Percentiles rank a stretch among this genome's conserved stretches.
These are phyloP conservation scores for Beauveria rudraprayagi DNA, from an alignment of 2,329 filamentous ascomycete genomes.

Conservation along the genomic window DNA sequence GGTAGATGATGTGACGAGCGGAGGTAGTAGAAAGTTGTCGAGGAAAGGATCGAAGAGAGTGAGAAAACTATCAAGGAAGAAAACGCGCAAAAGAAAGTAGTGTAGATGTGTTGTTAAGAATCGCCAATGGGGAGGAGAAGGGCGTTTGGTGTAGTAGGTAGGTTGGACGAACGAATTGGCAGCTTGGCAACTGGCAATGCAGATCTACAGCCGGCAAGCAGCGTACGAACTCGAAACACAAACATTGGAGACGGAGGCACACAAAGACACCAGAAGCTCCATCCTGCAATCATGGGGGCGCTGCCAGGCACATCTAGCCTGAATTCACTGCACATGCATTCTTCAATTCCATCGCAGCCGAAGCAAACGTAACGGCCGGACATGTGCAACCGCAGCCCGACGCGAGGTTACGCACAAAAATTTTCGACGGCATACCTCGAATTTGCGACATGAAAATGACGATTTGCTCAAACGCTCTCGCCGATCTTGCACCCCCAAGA, in stretches of 20 bases:
- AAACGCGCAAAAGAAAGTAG: background rate
- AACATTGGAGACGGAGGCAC: constrained; percentile 4
- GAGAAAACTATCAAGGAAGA: background rate
- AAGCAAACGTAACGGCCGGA: background rate
- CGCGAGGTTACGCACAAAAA: background rate
- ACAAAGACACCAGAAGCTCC: background rate
- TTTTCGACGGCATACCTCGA: background rate
- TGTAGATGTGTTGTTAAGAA: background rate
- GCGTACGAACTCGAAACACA: constrained; percentile 6
- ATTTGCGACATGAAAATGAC: background rate
- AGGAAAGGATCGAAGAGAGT: background rate
- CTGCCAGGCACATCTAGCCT: background rate
- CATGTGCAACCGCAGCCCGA: background rate
- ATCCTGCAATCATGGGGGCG: background rate
- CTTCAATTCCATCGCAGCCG: background rate
- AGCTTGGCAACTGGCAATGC: background rate
- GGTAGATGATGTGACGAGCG: background rate
- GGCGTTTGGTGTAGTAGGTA: background rate
- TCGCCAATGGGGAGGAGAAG: background rate
- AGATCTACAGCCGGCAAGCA: constrained; percentile 10
- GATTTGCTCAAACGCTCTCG: background rate
- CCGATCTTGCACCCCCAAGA: background rate
- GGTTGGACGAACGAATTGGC: background rate
- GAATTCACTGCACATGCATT: background rate
- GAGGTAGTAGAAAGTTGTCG: background rate